Base-by-base conservation (phyloP, 78 protist species). In the Corallochytrium limacisporum region DNA sequence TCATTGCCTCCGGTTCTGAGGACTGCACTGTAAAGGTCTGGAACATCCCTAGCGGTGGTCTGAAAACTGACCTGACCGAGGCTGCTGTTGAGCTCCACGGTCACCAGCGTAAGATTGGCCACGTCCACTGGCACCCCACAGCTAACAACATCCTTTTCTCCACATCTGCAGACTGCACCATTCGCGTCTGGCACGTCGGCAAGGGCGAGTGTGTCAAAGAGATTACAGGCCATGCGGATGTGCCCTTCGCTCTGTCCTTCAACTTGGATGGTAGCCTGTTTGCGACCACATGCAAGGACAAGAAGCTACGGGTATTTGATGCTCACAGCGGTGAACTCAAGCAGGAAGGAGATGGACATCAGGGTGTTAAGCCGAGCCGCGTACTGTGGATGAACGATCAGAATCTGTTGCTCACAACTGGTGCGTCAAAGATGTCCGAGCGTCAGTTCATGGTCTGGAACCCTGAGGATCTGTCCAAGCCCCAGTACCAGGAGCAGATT, bases 1-100 rank as follows among this genome's bases (percentile, higher is more conserved):
- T 91, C 48, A 60, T 94, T 31, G 78, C 86, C 26, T 87, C 98
- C n/a, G 89, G 72, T 44, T 79, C 91, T 5, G 98, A 91, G 59
- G 98, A 94, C 48, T 75, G 92, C 79, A 76, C 81, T 42, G 74
- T 78, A 37, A 74, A 74, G 75, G 57, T 90, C 22, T 94, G 96
- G 97, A 53, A 74, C 28, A 69, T 94, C 32, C 96, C 98, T 40
- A 91, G 84, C 49, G 88, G 61, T 15, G 95, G 92, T 24, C 76
- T 74, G 24, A 79, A 77, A 10, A 44, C 62, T 53, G 40, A 51
- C 37, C 35, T 56, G 28, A 16, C 8, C 36, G 73, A 49, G 16
- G 73, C 93, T 59, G 73, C 69, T 32, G 71, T 72, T 50, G 71
- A 75, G 26, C 85, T 90, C 22, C 1, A 38, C 18, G 97, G 95